Evolutionary conservation across 2,329 filamentous ascomycete species (phyloP).

Genomic region (Aspergillus versicolor): DNA sequence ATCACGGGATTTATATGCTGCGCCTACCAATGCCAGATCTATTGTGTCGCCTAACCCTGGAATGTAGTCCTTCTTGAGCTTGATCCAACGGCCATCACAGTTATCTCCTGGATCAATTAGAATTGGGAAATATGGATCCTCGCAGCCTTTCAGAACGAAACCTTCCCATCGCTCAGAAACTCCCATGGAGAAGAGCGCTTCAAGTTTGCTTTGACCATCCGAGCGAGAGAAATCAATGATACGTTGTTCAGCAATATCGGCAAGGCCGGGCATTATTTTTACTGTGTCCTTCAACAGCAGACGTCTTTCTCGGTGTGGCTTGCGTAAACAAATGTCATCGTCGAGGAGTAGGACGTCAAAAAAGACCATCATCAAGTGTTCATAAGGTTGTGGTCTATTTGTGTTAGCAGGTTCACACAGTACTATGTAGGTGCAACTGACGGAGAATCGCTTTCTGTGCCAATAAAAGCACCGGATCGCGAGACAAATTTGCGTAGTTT

Average conservation of each 20-base stretch:
- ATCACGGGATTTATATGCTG: constrained; percentile 65
- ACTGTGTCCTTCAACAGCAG: constrained; percentile 59
- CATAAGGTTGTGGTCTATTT: constrained; percentile 47
- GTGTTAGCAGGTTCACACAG: constrained; percentile 15
- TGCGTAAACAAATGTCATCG: constrained; percentile 51
- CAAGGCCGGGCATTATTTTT: constrained; percentile 57
- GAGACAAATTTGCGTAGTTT: constrained; percentile 78
- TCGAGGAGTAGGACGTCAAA: constrained; percentile 62
- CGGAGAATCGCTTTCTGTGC: constrained; percentile 68
- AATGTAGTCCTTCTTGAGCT: constrained; percentile 86
- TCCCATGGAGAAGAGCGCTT: constrained; percentile 64
- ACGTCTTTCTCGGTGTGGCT: constrained; percentile 42
- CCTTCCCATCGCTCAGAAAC: constrained; percentile 72
- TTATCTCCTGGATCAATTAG: constrained; percentile 37
- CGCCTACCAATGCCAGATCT: constrained; percentile 79
- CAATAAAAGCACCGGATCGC: constrained; percentile 68
- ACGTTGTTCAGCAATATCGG: constrained; percentile 66
- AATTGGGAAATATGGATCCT: constrained; percentile 71
- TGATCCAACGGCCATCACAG: constrained; percentile 61
- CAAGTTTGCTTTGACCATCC: constrained; percentile 55
- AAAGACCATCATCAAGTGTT: constrained; percentile 62
- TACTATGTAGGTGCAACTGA: constrained; percentile 38
- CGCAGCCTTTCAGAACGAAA: constrained; percentile 72
- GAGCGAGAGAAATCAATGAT: constrained; percentile 63
- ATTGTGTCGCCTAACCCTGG: constrained; percentile 75